Evolutionary conservation across 139 green algal species (phyloP), one percentile per base, ranked within the genome.

Genomic region (Chlorella ohadii): DNA sequence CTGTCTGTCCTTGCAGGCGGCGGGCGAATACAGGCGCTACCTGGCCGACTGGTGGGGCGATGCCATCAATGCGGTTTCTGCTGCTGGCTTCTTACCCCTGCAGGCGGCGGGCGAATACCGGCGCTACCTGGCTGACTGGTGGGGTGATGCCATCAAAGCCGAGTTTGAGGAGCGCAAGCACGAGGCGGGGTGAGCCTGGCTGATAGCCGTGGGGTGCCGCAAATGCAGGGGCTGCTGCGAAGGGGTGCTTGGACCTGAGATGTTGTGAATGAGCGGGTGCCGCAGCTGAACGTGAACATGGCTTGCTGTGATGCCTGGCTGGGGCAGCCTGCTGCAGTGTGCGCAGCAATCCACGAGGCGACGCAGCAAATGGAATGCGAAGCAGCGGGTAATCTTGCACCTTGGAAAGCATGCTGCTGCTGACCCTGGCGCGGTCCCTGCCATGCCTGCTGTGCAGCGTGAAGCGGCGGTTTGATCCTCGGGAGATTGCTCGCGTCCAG

Each of bases 11-110:
- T 16, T 19, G 70, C 76, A 82, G 31, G 94, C 94, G 6, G 89
- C 94, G 72, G 55, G 74, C 57, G 79, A 90, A 65, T 97, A 94
- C 85, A 68, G 93, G 31, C 34, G 76, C 12, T 96, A 97, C 87
- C 82, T 94, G 56, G 85, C 92, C 7, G 79, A 86, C 34, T 96
- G 87, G 87, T 96, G 91, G 76, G 94, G 94, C 33, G 91, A 92
- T 31, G 74, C 79, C 55, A 78, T 85, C 41, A 84, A 87, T n/a
- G 87, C 89, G 9, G 84, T n/a, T n/a, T n/a, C n/a, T 51, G 44
- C 44, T 51, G 44, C 44, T 51, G 44, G 7, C 44, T 51, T 51
- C n/a, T n/a, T n/a, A n/a, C n/a, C n/a, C 16, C 34, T 19, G 70
- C 76, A 82, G 31, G 94, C 94, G 6, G 89, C 94, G 72, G 55